Evolutionary conservation across 2,329 filamentous ascomycete species (phyloP).

Genomic region (Aspergillus sp.): DNA sequence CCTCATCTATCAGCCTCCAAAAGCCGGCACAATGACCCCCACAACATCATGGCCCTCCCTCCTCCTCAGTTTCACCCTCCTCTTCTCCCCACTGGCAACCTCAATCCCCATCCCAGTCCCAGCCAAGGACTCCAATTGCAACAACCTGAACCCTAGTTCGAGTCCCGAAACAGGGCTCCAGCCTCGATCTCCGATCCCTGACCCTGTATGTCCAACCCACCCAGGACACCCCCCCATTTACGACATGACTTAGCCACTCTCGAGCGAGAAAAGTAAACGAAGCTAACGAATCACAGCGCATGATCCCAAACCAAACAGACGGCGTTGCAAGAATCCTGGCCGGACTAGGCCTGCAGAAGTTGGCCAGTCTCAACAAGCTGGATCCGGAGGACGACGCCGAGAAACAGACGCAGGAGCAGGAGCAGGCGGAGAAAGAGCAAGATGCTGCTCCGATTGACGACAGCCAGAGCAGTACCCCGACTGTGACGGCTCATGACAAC

Average conservation of each 20-base stretch:
- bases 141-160: neutral
- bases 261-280: too few relatives aligned
- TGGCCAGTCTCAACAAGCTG: conserved; percentile 8
- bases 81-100: neutral
- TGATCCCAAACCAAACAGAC: conserved; percentile 9
- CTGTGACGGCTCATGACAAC: neutral
- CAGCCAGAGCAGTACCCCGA: neutral
- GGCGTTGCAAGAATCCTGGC: conserved; percentile 5
- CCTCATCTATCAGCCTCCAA: too few relatives aligned
- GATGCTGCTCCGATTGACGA: neutral
- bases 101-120: neutral
- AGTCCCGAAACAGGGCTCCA: neutral
- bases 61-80: neutral
- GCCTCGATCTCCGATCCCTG: neutral
- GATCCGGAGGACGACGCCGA: neutral
- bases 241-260: neutral
- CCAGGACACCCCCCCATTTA: neutral
- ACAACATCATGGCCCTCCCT: neutral
- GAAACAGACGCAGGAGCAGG: neutral
- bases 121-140: neutral
- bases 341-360: conserved; percentile 6
- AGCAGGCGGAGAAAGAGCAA: neutral
- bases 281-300: conserved; percentile 6
- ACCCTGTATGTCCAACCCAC: neutral
- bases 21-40: neutral